Evolutionary conservation across 495 filamentous ascomycete species (phyloP), one percentile per base, ranked within the genome.

Genomic region (Cercophora samala): DNA sequence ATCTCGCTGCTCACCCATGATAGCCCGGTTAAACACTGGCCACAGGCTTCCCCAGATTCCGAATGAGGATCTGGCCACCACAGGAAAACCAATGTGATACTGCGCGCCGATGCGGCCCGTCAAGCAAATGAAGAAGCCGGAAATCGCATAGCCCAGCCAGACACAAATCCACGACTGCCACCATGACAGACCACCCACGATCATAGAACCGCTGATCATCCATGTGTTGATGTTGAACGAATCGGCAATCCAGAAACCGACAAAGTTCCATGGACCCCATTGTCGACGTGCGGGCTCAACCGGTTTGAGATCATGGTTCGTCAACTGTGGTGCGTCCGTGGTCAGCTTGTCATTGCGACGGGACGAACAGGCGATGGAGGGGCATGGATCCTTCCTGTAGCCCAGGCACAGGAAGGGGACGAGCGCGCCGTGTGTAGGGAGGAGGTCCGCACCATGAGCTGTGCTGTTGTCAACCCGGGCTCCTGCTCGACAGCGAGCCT

Each of bases 171-270:
- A 97, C 2, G 91, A 88, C 77, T 97, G 93, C 93, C 93, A 97
- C 93, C 93, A 97, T 4, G 92, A 91, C 58, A 97, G 81, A 6
- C 93, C 91, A 64, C 78, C 81, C 0, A 88, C 83, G 24, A 83
- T 79, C 74, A 96, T 93, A 80, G 89, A 89, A 4, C 91, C 89
- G 15, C 91, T 93, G 68, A 97, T 97, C 93, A 97, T 97, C 93
- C 93, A 97, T 18, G 93, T 97, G 77, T 97, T 97, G 76, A 97
- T 96, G 76, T 97, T 97, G 77, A 97, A 92, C 5, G 91, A 94
- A 79, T 97, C 93, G 37, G 93, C 92, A 75, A 96, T 85, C 92
- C 92, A 95, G 73, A 96, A 96, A 21, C 89, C 90, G 64, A 97
- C 87, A 72, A 93, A 97, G 73, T 97, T 97, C 85, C 88, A 90